Evolutionary conservation across 2,329 filamentous ascomycete genomes (phyloP).

Genomic region (Zasmidium angulare): DNA sequence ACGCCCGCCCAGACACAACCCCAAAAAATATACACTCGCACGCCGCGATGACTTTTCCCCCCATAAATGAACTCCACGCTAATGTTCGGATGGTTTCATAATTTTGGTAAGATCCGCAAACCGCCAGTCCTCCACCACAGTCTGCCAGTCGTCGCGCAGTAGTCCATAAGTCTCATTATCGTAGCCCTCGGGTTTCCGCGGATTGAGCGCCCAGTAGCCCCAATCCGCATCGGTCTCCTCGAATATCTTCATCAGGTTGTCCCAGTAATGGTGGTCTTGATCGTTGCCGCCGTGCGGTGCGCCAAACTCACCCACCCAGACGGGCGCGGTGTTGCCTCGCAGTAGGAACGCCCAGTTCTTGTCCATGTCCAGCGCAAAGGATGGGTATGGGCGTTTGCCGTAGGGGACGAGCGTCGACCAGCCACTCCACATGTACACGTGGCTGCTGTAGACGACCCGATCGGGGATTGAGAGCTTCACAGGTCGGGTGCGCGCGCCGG

Average conservation of each 20-base stretch:
- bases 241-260: conserved; percentile 61
- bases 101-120: conserved; percentile 24
- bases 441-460: conserved; percentile 65
- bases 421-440: conserved; percentile 70
- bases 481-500: conserved; percentile 56
- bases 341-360: conserved; percentile 67
- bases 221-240: conserved; percentile 53
- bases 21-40: not conserved
- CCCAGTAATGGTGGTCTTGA: conserved; percentile 66
- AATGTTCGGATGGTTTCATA: conserved; percentile 17
- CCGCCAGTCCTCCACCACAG: conserved; percentile 35
- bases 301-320: conserved; percentile 70
- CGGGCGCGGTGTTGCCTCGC: conserved; percentile 56
- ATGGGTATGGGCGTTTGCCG: conserved; percentile 59
- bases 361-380: conserved; percentile 63
- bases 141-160: conserved; percentile 64
- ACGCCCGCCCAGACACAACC: not conserved
- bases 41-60: not conserved
- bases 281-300: conserved; percentile 54
- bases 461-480: conserved; percentile 57
- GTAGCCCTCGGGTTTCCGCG: conserved; percentile 60
- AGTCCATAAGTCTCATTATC: conserved; percentile 61
- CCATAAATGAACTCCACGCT: not conserved
- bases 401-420: conserved; percentile 59
- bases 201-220: conserved; percentile 70